Evolutionary conservation across 768 basidiomycete species (phyloP).

Genomic region (Multifurca ochricompacta): DNA sequence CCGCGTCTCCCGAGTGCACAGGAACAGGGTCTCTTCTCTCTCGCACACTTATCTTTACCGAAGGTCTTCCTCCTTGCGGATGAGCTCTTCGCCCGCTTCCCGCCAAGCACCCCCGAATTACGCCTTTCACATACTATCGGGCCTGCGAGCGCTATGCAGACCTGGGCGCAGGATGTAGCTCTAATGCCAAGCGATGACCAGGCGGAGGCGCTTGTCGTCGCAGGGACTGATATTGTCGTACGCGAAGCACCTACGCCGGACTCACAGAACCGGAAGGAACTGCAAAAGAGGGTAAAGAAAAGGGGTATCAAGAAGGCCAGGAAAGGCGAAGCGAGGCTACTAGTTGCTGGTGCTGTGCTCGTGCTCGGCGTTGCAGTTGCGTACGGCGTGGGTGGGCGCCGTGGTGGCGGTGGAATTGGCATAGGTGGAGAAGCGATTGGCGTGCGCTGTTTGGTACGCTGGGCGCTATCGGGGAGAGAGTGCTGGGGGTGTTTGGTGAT

Average conservation of each 20-base stretch:
- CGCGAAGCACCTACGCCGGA: slow-evolving; percentile 33
- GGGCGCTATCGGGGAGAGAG: slow-evolving; percentile 11
- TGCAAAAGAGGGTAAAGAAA: slow-evolving; percentile 19
- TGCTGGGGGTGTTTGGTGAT: slow-evolving; percentile 5
- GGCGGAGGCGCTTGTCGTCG: slow-evolving; percentile 53
- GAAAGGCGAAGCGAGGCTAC: slow-evolving; percentile 24
- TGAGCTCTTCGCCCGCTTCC: slow-evolving; percentile 46
- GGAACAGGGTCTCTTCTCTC: slow-evolving; percentile 17
- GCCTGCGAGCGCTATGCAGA: slow-evolving; percentile 66
- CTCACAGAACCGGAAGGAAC: slow-evolving; percentile 21
- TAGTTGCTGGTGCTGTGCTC: slow-evolving; percentile 60
- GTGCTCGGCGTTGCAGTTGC: slow-evolving; percentile 67
- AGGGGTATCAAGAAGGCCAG: neutral
- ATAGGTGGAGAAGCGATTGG: neutral
- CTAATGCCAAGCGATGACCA: slow-evolving; percentile 44
- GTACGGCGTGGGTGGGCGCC: slow-evolving; percentile 26
- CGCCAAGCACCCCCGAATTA: slow-evolving; percentile 51
- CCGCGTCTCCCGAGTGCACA: slow-evolving; percentile 24
- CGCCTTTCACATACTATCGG: slow-evolving; percentile 58
- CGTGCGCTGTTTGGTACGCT: slow-evolving; percentile 5
- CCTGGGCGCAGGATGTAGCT: slow-evolving; percentile 51
- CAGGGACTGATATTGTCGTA: slow-evolving; percentile 50
- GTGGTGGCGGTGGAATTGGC: neutral
- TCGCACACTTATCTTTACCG: slow-evolving; percentile 32
- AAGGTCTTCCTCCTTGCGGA: slow-evolving; percentile 52